Evolutionary conservation across 352 stramenopile genomes (phyloP), one percentile per base, ranked within the genome.

Genomic region (Globisporangium paroecandrum): DNA sequence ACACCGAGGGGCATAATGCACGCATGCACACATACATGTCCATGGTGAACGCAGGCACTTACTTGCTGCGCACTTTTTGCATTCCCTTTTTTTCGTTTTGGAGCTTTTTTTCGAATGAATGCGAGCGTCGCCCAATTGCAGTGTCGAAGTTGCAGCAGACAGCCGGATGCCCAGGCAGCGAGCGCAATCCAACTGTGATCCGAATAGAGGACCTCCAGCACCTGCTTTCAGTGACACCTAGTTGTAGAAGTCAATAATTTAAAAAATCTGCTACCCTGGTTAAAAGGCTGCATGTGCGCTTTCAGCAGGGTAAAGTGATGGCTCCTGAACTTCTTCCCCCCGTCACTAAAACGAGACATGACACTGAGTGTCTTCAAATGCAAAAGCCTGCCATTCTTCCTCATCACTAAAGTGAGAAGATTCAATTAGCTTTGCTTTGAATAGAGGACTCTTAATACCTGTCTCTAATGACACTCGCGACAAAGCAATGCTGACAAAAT

Each of bases 31-130:
- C 18, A 7, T 20, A 7, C 18, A 49, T 49, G 18, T 22, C 2
- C 43, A 49, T 49, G 43, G 1, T 10, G 43, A 49, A 22, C 15
- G 7, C 13, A 22, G 43, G n/a, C 13, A 79, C 78, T 36, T 66
- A 85, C 78, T 83, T 85, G 76, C 76, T 82, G 18, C 76, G 76
- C 9, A 69, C 47, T 69, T 83, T 85, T 68, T 85, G 78, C 78
- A 85, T 87, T 20, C 24, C 54, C 25, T 20, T 41, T 29, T 27
- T 58, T 36, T 20, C 24, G 15, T 58, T n/a, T n/a, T 47, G 41
- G 6, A 9, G 15, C 38, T 58, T 58, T 58, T 29, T 34, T 59
- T 59, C 25, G 54, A 59, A 59, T 41, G 29, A 25, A 59, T 59
- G 54, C 6, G 25, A 20, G 3, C 43, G 25, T 59, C 24, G 53